Conservation (phyloP, 169 alveolate species). For the Plasmodium falciparum region DNA sequence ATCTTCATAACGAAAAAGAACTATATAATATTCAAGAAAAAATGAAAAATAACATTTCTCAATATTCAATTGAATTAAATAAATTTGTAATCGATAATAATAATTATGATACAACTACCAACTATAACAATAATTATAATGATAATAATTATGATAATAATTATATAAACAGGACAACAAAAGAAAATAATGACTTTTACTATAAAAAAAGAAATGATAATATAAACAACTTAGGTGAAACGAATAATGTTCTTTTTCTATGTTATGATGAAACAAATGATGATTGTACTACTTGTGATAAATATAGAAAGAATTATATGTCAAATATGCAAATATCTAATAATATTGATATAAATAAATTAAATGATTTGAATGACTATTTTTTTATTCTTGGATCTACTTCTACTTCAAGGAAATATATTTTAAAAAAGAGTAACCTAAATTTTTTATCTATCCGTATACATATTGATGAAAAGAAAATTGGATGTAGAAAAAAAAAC, state of each 20-base stretch:
- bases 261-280: slow-evolving; percentile 61
- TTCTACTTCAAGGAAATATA: slow-evolving; percentile 60
- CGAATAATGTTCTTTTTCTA: slow-evolving; percentile 26
- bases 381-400: slow-evolving; percentile 70
- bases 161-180: not conserved
- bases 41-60: not conserved
- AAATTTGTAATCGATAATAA: not conserved
- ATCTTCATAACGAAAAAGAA: not conserved
- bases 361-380: slow-evolving; percentile 17
- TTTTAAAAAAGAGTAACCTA: slow-evolving; percentile 40
- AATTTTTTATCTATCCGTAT: slow-evolving; percentile 44
- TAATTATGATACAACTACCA: not conserved
- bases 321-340: slow-evolving; percentile 36
- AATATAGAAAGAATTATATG: slow-evolving; percentile 49
- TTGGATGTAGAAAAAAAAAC: slow-evolving; percentile 57
- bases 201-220: not conserved
- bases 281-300: slow-evolving; percentile 40
- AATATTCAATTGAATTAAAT: not conserved
- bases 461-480: slow-evolving; percentile 59
- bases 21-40: not conserved
- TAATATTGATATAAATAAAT: not conserved
- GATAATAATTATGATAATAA: not conserved
- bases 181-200: not conserved
- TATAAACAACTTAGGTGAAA: too few relatives aligned
- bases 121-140: not conserved